These are phyloP conservation scores for Acacia melanoxylon DNA, from an alignment of 306 rosid species.

Conservation along the genomic window DNA sequence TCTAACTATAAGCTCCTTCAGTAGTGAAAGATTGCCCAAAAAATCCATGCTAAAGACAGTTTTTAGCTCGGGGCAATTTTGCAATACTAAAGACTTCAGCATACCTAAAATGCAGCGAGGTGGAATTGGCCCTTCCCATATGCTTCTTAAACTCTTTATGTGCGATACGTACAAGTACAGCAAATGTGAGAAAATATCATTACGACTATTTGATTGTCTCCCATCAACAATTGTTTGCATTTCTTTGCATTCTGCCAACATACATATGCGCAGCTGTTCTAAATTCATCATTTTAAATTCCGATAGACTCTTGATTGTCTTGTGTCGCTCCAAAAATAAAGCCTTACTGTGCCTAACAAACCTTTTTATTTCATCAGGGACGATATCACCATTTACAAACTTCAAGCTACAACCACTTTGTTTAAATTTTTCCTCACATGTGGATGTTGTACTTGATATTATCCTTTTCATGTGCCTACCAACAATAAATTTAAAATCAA, in stretches of 20 bases:
- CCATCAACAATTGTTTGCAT: background rate
- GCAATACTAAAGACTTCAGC: background rate
- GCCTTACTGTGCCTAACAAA: background rate
- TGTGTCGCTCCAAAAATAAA: constrained; percentile 4
- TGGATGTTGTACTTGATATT: too few species aligned
- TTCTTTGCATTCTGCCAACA: background rate
- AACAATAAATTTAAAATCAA: too few species aligned
- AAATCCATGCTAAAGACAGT: background rate
- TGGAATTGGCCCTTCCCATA: too few species aligned
- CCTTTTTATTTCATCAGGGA: background rate
- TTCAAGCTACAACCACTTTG: too few species aligned
- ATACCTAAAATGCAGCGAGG: too few species aligned
- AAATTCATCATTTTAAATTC: too few species aligned
- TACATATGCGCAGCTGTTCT: too few species aligned
- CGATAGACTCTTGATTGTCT: too few species aligned
- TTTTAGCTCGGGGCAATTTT: background rate
- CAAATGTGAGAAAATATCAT: background rate
- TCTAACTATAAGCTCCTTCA: background rate
- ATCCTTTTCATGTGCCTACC: too few species aligned
- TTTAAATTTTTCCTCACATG: too few species aligned
- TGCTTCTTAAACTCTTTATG: too few species aligned
- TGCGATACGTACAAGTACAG: background rate
- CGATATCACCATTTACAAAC: too few species aligned
- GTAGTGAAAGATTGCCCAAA: background rate
- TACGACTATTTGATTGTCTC: background rate